Evolutionary conservation across 768 basidiomycete genomes (phyloP), one percentile per base, ranked within the genome.

Genomic region (Auricularia sp.): DNA sequence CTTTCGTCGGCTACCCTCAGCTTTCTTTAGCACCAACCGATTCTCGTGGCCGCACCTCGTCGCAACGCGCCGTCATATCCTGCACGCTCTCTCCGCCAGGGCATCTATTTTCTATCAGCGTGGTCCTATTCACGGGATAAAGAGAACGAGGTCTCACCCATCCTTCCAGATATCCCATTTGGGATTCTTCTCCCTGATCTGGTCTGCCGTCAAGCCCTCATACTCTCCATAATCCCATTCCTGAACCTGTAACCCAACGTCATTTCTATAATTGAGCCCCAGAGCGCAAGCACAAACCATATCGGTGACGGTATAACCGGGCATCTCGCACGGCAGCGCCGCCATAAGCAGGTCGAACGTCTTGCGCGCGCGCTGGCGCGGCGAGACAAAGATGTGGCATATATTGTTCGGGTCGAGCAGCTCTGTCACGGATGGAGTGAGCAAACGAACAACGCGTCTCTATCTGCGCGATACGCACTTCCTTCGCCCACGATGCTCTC

Each of bases 201-300:
- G 90, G n/a, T 83, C 77, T n/a, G 86, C 78, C 34, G 82, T 73
- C 51, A 94, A 82, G 4, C 94, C 94, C 73, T 96, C 94, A 71
- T 91, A 97, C 7, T 90, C 84, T 10, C 95, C 90, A 79, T 65
- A 96, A 71, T 96, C 90, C 92, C 92, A 95, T 73, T 95, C 93
- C 54, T 85, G 79, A 33, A 79, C 86, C 29, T 51, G 21, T 18
- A 51, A 11, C 0, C 18, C 47, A 16, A 51, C 47, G 18, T 51
- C 47, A 51, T 18, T 18, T 51, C 11, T 6, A 51, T 18, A 18
- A 11, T 4, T 51, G 16, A 6, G 10, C 18, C 13, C 39, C 39
- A 8, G 11, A 51, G 47, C 10, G 10, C 44, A 18, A 11, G 44
- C 44, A 45, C 44, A 3, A 1, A 51, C 47, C 18, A 51, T 10